Percentiles rank a stretch among this genome's conserved stretches.
Conservation (phyloP, 2,329 filamentous ascomycete genomes). For the Lithohypha guttulata region DNA sequence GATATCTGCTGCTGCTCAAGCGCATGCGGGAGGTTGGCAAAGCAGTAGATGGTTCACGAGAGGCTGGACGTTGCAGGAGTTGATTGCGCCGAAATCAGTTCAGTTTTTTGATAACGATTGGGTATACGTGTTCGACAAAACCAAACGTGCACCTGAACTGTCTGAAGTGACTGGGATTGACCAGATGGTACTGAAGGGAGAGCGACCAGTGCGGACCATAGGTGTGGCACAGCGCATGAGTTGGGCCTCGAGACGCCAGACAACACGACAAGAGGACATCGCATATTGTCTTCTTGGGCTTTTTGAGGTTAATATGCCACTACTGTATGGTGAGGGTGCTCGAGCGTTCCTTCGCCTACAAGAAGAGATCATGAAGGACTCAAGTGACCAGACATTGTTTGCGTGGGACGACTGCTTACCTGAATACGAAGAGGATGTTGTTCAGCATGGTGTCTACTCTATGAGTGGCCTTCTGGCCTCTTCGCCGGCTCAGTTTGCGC, state of each 20-base stretch:
- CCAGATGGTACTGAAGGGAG: not conserved
- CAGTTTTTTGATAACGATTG: slow-evolving; percentile 6
- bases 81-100: slow-evolving; percentile 11
- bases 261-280: slow-evolving; percentile 22
- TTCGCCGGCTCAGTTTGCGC: not conserved
- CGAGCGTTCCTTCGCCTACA: slow-evolving; percentile 20
- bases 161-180: not conserved
- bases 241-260: slow-evolving; percentile 17
- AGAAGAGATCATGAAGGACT: slow-evolving; percentile 13
- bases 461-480: not conserved
- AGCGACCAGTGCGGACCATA: not conserved
- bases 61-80: too few relatives aligned
- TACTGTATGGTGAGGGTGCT: slow-evolving; percentile 29
- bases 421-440: not conserved
- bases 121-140: not conserved
- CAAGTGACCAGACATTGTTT: not conserved
- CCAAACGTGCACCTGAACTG: not conserved
- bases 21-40: not conserved
- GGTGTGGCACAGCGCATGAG: slow-evolving; percentile 15
- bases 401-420: not conserved
- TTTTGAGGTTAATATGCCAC: slow-evolving; percentile 23
- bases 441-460: not conserved
- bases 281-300: slow-evolving; percentile 24
- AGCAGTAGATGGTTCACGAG: slow-evolving; percentile 12
- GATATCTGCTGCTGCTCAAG: not conserved